Evolutionary conservation across 163 green algal genomes (phyloP).

Genomic region (Volvox carteri): DNA sequence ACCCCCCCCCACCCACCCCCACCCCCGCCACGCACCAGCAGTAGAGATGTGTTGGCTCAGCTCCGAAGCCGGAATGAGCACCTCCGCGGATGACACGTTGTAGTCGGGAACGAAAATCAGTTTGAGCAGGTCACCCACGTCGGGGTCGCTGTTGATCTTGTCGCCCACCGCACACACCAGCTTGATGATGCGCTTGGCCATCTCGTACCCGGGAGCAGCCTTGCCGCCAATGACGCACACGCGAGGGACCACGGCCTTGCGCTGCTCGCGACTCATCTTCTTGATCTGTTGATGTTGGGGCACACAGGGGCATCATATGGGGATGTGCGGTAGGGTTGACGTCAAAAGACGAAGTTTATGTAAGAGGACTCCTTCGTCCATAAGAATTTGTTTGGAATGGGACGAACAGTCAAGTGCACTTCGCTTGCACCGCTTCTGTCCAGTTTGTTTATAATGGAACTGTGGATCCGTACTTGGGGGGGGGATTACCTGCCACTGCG

Average conservation of each 20-base stretch:
- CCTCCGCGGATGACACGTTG: constrained; percentile 96
- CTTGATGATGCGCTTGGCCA: constrained; percentile 99
- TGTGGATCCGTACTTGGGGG: too few relatives aligned
- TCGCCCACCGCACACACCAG: constrained; percentile 81
- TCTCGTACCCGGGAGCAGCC: constrained; percentile 96
- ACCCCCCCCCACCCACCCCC: neutral
- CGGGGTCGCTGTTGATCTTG: constrained; percentile 93
- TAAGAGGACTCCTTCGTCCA: too few relatives aligned
- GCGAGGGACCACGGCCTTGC: constrained; percentile 90
- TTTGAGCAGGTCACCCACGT: constrained; percentile 96
- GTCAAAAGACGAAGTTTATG: too few relatives aligned
- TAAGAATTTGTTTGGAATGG: too few relatives aligned
- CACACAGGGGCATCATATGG: too few relatives aligned
- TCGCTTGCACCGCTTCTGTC: too few relatives aligned
- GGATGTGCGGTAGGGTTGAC: too few relatives aligned
- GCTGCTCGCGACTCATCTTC: constrained; percentile 88
- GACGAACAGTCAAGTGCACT: too few relatives aligned
- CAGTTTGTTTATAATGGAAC: too few relatives aligned
- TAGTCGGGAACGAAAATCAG: constrained; percentile 99
- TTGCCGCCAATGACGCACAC: constrained; percentile 98
- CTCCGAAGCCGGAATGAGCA: constrained; percentile 76
- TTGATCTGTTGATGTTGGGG: constrained; percentile 89
- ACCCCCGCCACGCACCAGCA: constrained; percentile 79
- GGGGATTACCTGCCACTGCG: too few relatives aligned
- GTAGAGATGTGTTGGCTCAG: constrained; percentile 95